A percentile compares a stretch with the other conserved stretches of the same genome.
These are phyloP conservation scores for Colletotrichum scovillei DNA, from an alignment of 2,329 filamentous ascomycete species.

Conservation along the genomic window DNA sequence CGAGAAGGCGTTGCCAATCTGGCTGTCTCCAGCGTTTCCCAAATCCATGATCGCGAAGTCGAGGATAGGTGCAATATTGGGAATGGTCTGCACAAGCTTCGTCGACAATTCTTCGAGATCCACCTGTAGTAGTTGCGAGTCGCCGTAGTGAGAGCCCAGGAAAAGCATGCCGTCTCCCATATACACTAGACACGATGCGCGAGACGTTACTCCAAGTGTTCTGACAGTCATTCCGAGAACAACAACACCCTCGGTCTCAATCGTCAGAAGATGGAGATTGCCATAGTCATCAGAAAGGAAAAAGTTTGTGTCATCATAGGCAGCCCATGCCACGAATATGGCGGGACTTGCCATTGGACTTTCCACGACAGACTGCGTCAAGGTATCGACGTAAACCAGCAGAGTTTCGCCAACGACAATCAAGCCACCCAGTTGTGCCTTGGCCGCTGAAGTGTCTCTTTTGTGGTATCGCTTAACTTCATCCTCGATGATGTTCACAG, in stretches of 20 bases:
- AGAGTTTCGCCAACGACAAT: constrained; percentile 84
- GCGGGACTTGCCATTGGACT: constrained; percentile 77
- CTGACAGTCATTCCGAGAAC: constrained; percentile 80
- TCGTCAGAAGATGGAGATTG: constrained; percentile 83
- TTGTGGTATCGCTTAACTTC: constrained; percentile 71
- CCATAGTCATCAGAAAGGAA: constrained; percentile 95
- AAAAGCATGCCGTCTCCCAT: constrained; percentile 80
- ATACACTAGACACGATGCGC: constrained; percentile 83
- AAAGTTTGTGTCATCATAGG: constrained; percentile 83
- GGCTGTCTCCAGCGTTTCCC: constrained; percentile 83
- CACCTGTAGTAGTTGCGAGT: constrained; percentile 83
- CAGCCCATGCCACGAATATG: constrained; percentile 92
- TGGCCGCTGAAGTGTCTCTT: constrained; percentile 63
- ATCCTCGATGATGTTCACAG: constrained; percentile 65
- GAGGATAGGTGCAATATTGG: constrained; percentile 90
- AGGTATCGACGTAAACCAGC: constrained; percentile 86
- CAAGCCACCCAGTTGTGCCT: constrained; percentile 74
- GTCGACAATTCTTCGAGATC: constrained; percentile 58
- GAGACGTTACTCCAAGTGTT: constrained; percentile 73
- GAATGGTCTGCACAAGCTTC: constrained; percentile 77
- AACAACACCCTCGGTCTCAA: constrained; percentile 73
- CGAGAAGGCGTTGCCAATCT: constrained; percentile 86
- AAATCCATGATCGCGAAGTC: constrained; percentile 98
- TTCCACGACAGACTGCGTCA: constrained; percentile 74
- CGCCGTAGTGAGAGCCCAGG: constrained; percentile 90